Conservation (phyloP, 106 monocot genomes). For the Allium cepa region DNA sequence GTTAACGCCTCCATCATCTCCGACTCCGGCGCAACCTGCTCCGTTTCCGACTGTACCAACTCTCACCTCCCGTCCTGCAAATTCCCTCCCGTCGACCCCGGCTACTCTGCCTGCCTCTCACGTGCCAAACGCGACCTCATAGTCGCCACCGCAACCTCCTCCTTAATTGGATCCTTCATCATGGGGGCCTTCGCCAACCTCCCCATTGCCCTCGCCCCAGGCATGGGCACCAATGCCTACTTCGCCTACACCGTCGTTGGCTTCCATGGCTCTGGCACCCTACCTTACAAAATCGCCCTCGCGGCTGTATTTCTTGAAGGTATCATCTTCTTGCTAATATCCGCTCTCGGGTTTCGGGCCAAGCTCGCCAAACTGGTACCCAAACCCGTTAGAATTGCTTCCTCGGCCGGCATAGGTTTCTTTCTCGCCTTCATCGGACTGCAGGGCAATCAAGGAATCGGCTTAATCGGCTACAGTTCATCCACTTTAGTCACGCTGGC, state of each 20-base stretch:
- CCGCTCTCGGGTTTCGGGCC: constrained; percentile 22
- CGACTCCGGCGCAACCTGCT: constrained; percentile 41
- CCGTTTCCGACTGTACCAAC: constrained; percentile 17
- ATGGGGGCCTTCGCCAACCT: constrained; percentile 40
- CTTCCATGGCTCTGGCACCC: constrained; percentile 34
- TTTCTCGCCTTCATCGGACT: constrained; percentile 45
- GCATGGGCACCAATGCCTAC: constrained; percentile 44
- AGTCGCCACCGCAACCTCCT: constrained; percentile 30
- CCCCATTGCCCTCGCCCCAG: constrained; percentile 36
- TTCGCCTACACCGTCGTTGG: constrained; percentile 44
- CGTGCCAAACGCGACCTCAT: constrained; percentile 41
- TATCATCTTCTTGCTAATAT: constrained; percentile 28
- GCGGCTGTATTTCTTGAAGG: constrained; percentile 38
- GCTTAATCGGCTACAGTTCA: constrained; percentile 26
- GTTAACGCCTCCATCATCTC: constrained; percentile 41
- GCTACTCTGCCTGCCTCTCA: constrained; percentile 30
- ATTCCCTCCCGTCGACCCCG: constrained; percentile 32
- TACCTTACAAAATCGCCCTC: constrained; percentile 25
- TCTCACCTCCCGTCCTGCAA: constrained; percentile 16
- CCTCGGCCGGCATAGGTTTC: constrained; percentile 34
- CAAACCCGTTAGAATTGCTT: constrained; percentile 23
- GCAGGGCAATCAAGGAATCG: constrained; percentile 33
- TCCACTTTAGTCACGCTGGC: constrained; percentile 34
- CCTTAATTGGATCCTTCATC: constrained; percentile 28
- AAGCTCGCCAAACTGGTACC: constrained; percentile 29